A percentile compares a stretch with the other conserved stretches of the same genome.
phyloP scores from a whole-genome alignment of 2,329 filamentous ascomycete genomes.

The Alternaria solani region DNA sequence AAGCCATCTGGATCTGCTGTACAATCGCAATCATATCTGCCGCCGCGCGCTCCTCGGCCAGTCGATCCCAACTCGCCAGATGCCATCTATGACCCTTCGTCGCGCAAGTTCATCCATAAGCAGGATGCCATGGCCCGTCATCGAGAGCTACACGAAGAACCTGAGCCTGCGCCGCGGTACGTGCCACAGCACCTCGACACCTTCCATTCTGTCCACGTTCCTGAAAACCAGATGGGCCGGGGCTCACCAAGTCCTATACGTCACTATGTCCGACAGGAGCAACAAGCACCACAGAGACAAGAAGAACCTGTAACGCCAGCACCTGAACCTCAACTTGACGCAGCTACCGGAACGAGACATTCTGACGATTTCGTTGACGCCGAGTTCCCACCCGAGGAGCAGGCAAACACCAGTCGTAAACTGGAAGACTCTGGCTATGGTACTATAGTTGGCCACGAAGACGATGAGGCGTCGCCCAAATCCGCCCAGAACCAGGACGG shows the following conservation, averaged over 20 bases:
- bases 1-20: constrained; percentile 61
- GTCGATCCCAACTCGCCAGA: constrained; percentile 49
- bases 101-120: constrained; percentile 49
- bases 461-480: constrained; percentile 28
- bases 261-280: constrained; percentile 20
- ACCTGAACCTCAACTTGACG: constrained; percentile 5
- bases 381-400: constrained; percentile 38
- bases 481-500: constrained; percentile 37
- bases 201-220: constrained; percentile 17
- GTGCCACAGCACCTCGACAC: constrained; percentile 30
- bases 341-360: constrained; percentile 19
- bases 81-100: constrained; percentile 49
- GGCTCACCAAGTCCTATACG: constrained; percentile 32
- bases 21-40: constrained; percentile 28
- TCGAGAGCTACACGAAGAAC: constrained; percentile 40
- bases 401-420: constrained; percentile 30
- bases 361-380: constrained; percentile 58
- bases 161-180: constrained; percentile 31
- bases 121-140: constrained; percentile 47
- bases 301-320: constrained; percentile 19
- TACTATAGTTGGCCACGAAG: constrained; percentile 11
- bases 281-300: constrained; percentile 18
- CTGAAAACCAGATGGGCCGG: constrained; percentile 17
- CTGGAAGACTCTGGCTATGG: constrained; percentile 23
- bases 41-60: constrained; percentile 27